phyloP scores from a whole-genome alignment of 2,329 filamentous ascomycete species.

The Colletotrichum abscissum region DNA sequence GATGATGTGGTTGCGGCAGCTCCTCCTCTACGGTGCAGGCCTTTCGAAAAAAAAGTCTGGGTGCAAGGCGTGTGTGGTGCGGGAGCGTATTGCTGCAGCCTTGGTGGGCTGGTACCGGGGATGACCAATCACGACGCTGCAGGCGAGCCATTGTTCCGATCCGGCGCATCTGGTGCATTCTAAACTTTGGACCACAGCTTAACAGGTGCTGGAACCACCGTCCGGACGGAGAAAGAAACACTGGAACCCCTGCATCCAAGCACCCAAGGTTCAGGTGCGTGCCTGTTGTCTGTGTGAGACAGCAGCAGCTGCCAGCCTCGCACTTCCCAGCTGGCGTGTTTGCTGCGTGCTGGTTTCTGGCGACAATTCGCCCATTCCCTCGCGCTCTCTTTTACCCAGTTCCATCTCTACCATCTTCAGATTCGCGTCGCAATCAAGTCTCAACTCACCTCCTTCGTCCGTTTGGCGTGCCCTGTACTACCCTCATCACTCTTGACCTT shows the following conservation, averaged over 20 bases:
- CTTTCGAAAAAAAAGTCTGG: constrained; percentile 38
- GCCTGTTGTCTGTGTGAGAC: constrained; percentile 12
- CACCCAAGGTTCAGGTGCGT: not conserved
- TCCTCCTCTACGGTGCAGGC: constrained; percentile 25
- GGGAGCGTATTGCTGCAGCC: constrained; percentile 31
- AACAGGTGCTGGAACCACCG: not conserved
- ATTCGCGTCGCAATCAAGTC: constrained; percentile 15
- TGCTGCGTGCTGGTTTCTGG: constrained; percentile 20
- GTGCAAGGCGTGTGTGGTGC: constrained; percentile 27
- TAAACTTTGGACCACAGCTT: constrained; percentile 35
- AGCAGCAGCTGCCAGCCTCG: constrained; percentile 31
- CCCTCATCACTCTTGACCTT: not conserved
- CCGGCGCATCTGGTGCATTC: constrained; percentile 31
- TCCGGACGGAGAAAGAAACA: not conserved
- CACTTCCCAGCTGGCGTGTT: constrained; percentile 16
- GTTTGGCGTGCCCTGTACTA: not conserved
- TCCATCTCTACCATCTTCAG: constrained; percentile 17
- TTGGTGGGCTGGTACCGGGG: constrained; percentile 30
- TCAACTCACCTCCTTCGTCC: constrained; percentile 24
- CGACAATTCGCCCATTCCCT: constrained; percentile 28
- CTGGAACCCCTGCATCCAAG: constrained; percentile 12
- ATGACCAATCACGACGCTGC: constrained; percentile 34
- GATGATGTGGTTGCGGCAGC: constrained; percentile 33
- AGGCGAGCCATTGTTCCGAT: constrained; percentile 36
- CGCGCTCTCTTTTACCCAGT: constrained; percentile 17